phyloP scores from a whole-genome alignment of 306 rosid genomes.

The Begonia masoniana region DNA sequence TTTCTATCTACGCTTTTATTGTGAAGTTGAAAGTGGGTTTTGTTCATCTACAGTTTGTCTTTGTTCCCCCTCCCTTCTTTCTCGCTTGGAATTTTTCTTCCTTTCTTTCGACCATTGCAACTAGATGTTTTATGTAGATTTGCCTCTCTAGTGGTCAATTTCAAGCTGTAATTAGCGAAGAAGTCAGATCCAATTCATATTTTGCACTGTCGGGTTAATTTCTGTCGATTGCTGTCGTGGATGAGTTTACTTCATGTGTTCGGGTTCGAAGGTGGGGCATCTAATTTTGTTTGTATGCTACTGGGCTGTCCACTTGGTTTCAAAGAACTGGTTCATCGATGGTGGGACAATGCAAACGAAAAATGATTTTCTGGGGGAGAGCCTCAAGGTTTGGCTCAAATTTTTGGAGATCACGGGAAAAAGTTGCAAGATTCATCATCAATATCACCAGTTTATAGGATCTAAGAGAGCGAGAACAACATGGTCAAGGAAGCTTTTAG shows the following conservation, averaged over 20 bases:
- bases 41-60: background rate
- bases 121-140: no score
- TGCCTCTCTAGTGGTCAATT: background rate
- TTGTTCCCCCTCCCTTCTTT: no score
- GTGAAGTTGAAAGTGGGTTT: conserved; percentile 49
- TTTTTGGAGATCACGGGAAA: conserved; percentile 54
- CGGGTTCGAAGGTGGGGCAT: conserved; percentile 80
- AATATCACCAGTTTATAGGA: conserved; percentile 40
- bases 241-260: conserved; percentile 73
- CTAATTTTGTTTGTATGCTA: conserved; percentile 63
- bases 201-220: conserved; percentile 30
- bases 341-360: conserved; percentile 45
- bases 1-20: conserved; percentile 15
- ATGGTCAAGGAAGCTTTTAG: conserved; percentile 51
- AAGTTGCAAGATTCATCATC: conserved; percentile 30
- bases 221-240: conserved; percentile 52
- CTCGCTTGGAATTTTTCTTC: conserved; percentile 4
- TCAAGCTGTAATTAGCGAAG: conserved; percentile 24
- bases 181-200: conserved; percentile 29
- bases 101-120: conserved; percentile 1
- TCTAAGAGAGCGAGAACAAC: conserved; percentile 31
- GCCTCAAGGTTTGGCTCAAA: conserved; percentile 44
- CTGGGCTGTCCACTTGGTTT: conserved; percentile 55
- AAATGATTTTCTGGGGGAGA: conserved; percentile 42
- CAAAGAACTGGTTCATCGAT: conserved; percentile 53